Evolutionary conservation across 1,139 yeast genomes (phyloP), one percentile per base, ranked within the genome.

Genomic region (Sporopachydermia cereana): DNA sequence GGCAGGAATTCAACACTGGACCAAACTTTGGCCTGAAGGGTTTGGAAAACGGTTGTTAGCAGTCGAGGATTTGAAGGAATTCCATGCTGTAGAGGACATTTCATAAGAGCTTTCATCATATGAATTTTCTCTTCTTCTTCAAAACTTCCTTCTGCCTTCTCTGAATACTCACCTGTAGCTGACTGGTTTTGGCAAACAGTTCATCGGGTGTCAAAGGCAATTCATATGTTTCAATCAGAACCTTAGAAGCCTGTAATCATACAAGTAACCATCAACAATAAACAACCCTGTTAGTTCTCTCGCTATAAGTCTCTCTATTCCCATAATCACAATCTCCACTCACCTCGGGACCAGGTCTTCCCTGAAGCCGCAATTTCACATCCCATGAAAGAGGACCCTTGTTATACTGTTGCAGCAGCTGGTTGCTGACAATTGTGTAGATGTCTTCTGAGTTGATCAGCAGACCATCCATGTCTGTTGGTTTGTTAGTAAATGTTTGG

Each of bases 301-400:
- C n/a, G n/a, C n/a, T n/a, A n/a, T n/a, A n/a, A n/a, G n/a, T n/a
- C n/a, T n/a, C n/a, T n/a, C n/a, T n/a, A n/a, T n/a, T n/a, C n/a
- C n/a, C n/a, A n/a, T n/a, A n/a, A n/a, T 25, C 29, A 25, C 14
- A 25, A 14, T 7, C 29, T 7, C 29, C 29, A 25, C 29, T 39
- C 20, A 74, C 67, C 41, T 71, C 77, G 0, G 79, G 74, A 0
- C 95, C 96, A 1, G 97, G 96, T 41, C 86, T 70, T 1, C 98
- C 98, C 66, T 89, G 97, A 44, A 91, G 66, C 52, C 80, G 71
- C 50, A 86, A 71, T 63, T 91, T 91, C 46, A 88, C 74, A 49
- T 84, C 93, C 96, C 97, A 91, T 0, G 93, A 81, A 51, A 91
- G 68, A 1, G 84, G 79, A 0, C 88, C 88, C 53, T 80, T 84